Evolutionary conservation across 148 eudicot genomes (phyloP).

Genomic region (Camellia japonica): DNA sequence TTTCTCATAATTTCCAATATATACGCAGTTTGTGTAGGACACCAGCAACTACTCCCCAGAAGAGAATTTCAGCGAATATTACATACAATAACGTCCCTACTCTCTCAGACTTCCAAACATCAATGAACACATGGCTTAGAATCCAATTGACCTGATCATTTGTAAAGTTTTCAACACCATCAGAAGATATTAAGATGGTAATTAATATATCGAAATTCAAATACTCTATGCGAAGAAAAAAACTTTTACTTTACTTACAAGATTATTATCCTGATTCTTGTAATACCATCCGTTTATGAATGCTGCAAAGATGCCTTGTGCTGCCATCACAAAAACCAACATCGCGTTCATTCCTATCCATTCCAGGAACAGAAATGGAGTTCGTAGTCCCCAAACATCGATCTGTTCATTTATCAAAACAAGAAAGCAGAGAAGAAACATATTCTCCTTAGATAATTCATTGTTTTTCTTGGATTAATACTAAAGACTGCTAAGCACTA

Average conservation of each 20-base stretch:
- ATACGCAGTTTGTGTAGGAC: constrained; percentile 44
- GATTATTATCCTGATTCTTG: constrained; percentile 30
- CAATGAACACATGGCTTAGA: constrained; percentile 39
- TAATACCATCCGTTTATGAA: constrained; percentile 57
- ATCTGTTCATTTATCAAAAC: constrained; percentile 29
- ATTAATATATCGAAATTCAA: too few species aligned
- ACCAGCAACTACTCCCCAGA: constrained; percentile 49
- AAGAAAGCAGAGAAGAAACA: neutral
- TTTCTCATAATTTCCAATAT: constrained; percentile 47
- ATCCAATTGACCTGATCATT: constrained; percentile 48
- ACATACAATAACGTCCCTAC: constrained; percentile 46
- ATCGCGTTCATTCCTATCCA: constrained; percentile 63
- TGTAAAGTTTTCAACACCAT: neutral
- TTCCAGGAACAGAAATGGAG: constrained; percentile 46
- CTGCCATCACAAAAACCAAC: constrained; percentile 55
- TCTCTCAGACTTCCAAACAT: constrained; percentile 47
- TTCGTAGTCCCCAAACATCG: constrained; percentile 48
- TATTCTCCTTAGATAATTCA: neutral
- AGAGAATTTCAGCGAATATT: constrained; percentile 45
- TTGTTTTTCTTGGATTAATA: neutral
- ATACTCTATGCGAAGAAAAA: neutral
- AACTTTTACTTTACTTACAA: constrained; percentile 26
- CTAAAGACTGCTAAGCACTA: neutral
- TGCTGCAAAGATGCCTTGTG: constrained; percentile 46
- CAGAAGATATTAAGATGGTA: neutral